Conservation (phyloP, 1,284 basidiomycete species). For the Heliocybe sulcata region DNA sequence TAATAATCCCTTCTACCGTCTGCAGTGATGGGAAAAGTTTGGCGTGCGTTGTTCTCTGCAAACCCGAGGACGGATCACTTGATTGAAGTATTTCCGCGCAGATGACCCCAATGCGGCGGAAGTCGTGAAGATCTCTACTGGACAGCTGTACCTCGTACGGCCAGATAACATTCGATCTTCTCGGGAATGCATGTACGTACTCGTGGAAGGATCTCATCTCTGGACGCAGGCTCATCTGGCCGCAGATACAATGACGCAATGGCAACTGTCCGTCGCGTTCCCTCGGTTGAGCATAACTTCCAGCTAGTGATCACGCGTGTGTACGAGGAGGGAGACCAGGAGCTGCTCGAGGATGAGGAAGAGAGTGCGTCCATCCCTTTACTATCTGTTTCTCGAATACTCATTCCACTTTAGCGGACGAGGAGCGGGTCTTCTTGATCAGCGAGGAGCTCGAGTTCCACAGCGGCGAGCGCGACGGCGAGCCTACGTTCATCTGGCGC, state of each 20-base stretch:
- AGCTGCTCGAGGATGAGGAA: conserved; percentile 89
- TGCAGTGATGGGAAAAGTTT: conserved; percentile 87
- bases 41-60: conserved; percentile 60
- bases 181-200: conserved; percentile 92
- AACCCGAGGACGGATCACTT: background rate
- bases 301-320: conserved; percentile 95
- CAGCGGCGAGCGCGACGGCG: conserved; percentile 71
- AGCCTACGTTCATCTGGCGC: conserved; percentile 82
- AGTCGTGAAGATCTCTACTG: conserved; percentile 90
- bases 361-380: conserved; percentile 61
- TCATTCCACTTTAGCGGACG: conserved; percentile 46
- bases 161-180: conserved; percentile 88
- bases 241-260: conserved; percentile 92
- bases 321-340: conserved; percentile 93
- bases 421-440: conserved; percentile 89
- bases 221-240: background rate
- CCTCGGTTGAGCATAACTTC: conserved; percentile 83
- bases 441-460: conserved; percentile 84
- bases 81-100: conserved; percentile 22
- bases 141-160: conserved; percentile 87
- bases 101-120: conserved; percentile 86
- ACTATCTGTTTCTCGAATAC: too few relatives aligned
- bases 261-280: conserved; percentile 85
- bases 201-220: background rate
- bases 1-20: conserved; percentile 8